A percentile compares a stretch with the other conserved stretches of the same genome.
Conservation (phyloP, 2,329 filamentous ascomycete species). For the Waltergamsia citrina region DNA sequence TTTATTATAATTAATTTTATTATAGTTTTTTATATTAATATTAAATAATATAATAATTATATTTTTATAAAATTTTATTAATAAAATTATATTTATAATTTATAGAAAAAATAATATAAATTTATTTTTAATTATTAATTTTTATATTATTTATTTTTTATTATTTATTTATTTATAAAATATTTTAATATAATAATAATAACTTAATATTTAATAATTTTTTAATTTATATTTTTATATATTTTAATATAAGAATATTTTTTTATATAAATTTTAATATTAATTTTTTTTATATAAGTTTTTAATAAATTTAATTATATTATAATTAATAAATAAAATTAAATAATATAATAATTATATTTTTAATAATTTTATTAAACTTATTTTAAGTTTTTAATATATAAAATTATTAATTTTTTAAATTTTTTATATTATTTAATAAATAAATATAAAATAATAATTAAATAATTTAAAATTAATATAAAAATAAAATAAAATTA, state of each 20-base stretch:
- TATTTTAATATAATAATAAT: neutral
- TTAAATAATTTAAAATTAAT: constrained; percentile 3
- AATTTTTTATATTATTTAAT: neutral
- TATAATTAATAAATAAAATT: too few species aligned
- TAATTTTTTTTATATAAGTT: too few species aligned
- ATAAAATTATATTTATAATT: neutral
- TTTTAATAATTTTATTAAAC: neutral
- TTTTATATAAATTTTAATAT: neutral
- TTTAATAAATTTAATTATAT: too few species aligned
- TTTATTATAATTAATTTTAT: neutral
- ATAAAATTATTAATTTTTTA: neutral
- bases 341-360: too few species aligned
- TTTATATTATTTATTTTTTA: too few species aligned
- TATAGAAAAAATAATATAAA: neutral
- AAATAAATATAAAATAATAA: constrained; percentile 13
- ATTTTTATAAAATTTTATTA: neutral
- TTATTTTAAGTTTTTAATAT: neutral
- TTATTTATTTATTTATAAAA: too few species aligned
- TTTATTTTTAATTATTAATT: neutral
- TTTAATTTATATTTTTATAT: too few species aligned
- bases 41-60: neutral
- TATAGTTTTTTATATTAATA: neutral
- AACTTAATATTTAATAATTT: neutral
- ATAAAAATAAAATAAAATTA: neutral
- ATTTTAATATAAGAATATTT: too few species aligned